These are phyloP conservation scores for Myxozyma sirexii DNA, from an alignment of 805 yeast genomes.

Conservation along the genomic window DNA sequence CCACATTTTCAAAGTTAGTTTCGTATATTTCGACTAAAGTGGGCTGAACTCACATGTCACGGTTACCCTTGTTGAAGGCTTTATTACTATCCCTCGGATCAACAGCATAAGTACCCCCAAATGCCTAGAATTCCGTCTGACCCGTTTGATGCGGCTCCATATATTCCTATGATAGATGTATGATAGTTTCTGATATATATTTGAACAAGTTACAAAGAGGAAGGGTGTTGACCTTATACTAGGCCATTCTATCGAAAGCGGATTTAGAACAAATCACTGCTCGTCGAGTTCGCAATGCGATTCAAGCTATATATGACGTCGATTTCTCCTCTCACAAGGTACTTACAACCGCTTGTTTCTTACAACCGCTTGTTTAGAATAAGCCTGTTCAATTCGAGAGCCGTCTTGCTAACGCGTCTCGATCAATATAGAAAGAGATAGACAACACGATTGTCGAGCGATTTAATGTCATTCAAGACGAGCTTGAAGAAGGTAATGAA, in stretches of 20 bases:
- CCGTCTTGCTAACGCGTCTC: background rate
- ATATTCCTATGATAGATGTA: constrained; percentile 23
- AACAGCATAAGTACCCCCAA: no score
- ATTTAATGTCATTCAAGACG: constrained; percentile 52
- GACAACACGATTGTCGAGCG: constrained; percentile 64
- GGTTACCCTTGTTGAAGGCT: no score
- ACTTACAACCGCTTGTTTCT: no score
- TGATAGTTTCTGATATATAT: background rate
- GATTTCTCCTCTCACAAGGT: constrained; percentile 53
- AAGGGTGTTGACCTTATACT: background rate
- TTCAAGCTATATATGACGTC: constrained; percentile 67
- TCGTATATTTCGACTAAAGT: no score
- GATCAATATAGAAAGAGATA: constrained; percentile 50
- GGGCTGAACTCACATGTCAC: no score
- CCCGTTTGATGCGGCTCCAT: constrained; percentile 18
- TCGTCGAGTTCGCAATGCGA: constrained; percentile 67
- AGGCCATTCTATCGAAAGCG: constrained; percentile 74
- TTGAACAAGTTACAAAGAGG: background rate
- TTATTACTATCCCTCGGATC: no score
- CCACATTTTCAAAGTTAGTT: no score
- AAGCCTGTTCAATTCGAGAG: no score
- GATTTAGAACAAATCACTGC: constrained; percentile 71
- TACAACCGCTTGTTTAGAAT: no score
- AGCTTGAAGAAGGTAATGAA: constrained; percentile 44
- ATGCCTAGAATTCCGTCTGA: constrained; percentile 17